These are phyloP conservation scores for Ophiocordyceps camponoti-rufipedis DNA, from an alignment of 2,329 filamentous ascomycete genomes.

Conservation along the genomic window DNA sequence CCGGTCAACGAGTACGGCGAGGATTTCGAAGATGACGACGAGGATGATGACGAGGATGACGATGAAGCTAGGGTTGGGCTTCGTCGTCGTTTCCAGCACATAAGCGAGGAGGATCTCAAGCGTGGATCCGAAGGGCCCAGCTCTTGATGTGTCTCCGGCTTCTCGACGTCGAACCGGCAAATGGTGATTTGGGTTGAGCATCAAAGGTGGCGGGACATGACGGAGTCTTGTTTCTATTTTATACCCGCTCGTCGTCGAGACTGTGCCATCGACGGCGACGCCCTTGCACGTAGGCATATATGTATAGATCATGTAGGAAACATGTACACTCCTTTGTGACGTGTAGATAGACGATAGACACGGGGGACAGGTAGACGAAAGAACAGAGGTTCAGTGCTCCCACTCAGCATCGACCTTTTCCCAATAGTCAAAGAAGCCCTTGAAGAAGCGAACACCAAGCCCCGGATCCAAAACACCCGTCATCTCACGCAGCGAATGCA, in stretches of 20 bases:
- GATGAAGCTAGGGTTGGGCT: slow-evolving; percentile 2
- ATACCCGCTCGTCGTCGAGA: no score
- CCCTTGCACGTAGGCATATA: neutral
- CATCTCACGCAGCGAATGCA: slow-evolving; percentile 85
- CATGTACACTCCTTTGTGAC: neutral
- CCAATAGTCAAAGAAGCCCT: slow-evolving; percentile 74
- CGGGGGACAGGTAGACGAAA: neutral
- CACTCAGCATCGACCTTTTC: slow-evolving; percentile 76
- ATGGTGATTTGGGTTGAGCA: no score
- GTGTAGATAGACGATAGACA: neutral
- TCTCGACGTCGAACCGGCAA: neutral
- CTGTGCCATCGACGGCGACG: no score
- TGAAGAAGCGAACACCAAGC: slow-evolving; percentile 72
- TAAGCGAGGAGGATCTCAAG: neutral
- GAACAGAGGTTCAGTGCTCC: slow-evolving; percentile 11
- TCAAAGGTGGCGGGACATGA: no score
- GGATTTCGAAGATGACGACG: slow-evolving; percentile 8
- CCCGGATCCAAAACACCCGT: slow-evolving; percentile 76
- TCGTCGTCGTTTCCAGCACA: neutral
- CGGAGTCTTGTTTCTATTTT: neutral
- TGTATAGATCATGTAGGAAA: neutral
- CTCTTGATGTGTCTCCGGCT: neutral
- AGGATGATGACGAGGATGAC: slow-evolving; percentile 9
- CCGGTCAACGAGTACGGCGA: slow-evolving; percentile 9
- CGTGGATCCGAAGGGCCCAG: neutral